Base-by-base conservation (phyloP, 2,329 filamentous ascomycete genomes). In the Colletotrichum cereale region DNA sequence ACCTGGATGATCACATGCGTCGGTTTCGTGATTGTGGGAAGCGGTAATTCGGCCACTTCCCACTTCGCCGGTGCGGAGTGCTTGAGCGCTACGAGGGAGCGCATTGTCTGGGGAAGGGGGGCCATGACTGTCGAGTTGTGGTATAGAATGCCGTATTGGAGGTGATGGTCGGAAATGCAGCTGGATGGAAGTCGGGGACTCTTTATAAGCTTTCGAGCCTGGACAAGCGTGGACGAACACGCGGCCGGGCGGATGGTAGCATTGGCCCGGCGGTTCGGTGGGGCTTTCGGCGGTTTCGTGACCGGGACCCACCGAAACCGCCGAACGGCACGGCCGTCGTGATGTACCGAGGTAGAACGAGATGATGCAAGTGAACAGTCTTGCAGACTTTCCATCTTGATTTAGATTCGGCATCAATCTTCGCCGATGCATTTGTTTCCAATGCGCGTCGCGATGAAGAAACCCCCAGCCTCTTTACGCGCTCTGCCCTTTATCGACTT, bases 1-100 rank as follows among this genome's bases (percentile, higher is more conserved):
- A 86, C 77, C 21, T 77, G 77, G 14, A 86, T 71, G 2, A 88
- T 76, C 1, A 89, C 77, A 5, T 88, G 79, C 36, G 83, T 78
- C 1, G 84, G 81, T 8, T 78, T 74, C 3, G 77, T 78, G 60
- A 88, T 84, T n/a, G 73, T 74, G 0, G 86, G 86, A 3, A 82
- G 78, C 0, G 85, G 83, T n/a, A 85, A 66, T 5, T 85, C 82
- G 5, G 76, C 70, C 21, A 87, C 72, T 31, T 83, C 79, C 69
- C 82, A 86, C 11, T 71, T 77, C 0, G 76, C 76, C 0, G 85
- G 85, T 5, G 72, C 74, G 73, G 82, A 81, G 66, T 81, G 80
- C 53, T 78, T 82, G 0, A 78, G 81, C 36, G 83, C 82, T 18
- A 83, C 80, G 47, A 87, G 80, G 7, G 83, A 80, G 71, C 84